Base-by-base conservation (phyloP, 2,329 filamentous ascomycete genomes). In the Nemania abortiva region DNA sequence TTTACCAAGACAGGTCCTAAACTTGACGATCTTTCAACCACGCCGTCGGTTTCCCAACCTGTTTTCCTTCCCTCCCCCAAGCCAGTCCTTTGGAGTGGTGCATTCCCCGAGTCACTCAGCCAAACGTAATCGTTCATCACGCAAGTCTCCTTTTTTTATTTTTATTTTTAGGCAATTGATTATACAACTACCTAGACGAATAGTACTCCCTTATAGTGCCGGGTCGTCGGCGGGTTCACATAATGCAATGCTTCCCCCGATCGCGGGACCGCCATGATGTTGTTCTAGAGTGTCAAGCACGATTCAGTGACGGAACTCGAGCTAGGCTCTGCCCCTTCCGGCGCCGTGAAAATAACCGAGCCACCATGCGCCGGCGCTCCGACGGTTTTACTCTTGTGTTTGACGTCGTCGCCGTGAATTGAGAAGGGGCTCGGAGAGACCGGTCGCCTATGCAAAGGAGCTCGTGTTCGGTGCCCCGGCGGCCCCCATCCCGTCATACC, bases 391-490 rank as follows among this genome's bases (percentile, higher is more conserved):
- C 61, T 55, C 56, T 20, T 55, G 50, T 49, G 29, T 34, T 57
- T 34, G 18, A 65, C 56, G 62, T 58, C 56, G 62, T 58, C 50
- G 62, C 63, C 53, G 66, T 57, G 18, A 39, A 31, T 62, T 57
- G 55, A 50, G 37, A 53, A 59, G 52, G 52, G 10, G 22, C n/a
- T 63, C 65, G 69, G 66, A 56, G 50, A 66, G 50, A 24, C 58
- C 61, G 62, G 59, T 54, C 34, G 42, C 47, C 65, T 29, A 68
- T 66, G 69, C 63, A 69, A n/a, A 45, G 55, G 50, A 56, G 49
- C 69, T 70, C 69, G 69, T 70, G 69, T 70, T 70, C 62, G 50
- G 56, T 49, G 58, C 61, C 58, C 69, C 69, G 65, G 42, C 24
- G 53, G 29, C 24, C 69, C 56, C 54, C 52, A 56, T 60, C 54